phyloP scores from a whole-genome alignment of 2,329 filamentous ascomycete species.

The Microsporum audouinii region DNA sequence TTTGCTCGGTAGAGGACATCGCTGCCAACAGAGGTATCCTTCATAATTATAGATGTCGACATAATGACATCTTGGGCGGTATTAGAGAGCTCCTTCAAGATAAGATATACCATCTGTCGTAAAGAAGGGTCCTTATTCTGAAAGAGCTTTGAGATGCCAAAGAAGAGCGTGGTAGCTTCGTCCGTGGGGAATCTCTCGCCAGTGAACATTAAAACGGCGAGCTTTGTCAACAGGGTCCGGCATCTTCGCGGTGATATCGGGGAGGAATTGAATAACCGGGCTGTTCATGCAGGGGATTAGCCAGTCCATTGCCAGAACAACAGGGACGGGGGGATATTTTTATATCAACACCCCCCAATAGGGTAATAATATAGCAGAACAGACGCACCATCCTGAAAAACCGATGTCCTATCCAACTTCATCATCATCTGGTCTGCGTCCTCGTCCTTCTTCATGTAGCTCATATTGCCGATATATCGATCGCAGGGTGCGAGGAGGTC shows the following conservation, averaged over 20 bases:
- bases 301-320: background rate
- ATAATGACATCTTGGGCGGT: slow-evolving; percentile 99
- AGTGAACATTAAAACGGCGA: slow-evolving; percentile 88
- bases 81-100: slow-evolving; percentile 92
- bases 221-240: slow-evolving; percentile 93
- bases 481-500: background rate
- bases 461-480: slow-evolving; percentile 48
- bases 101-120: slow-evolving; percentile 96
- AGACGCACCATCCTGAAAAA: slow-evolving; percentile 85
- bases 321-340: background rate
- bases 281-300: slow-evolving; percentile 37
- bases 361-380: slow-evolving; percentile 8
- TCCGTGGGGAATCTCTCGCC: slow-evolving; percentile 95
- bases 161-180: slow-evolving; percentile 96
- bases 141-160: slow-evolving; percentile 97
- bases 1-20: slow-evolving; percentile 91
- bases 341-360: background rate
- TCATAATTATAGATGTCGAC: slow-evolving; percentile 99
- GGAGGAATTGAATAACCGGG: slow-evolving; percentile 93
- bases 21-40: slow-evolving; percentile 91
- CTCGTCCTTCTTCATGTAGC: slow-evolving; percentile 98
- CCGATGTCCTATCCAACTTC: slow-evolving; percentile 93
- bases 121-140: slow-evolving; percentile 98
- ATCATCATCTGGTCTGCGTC: slow-evolving; percentile 87
- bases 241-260: slow-evolving; percentile 96